Percentiles rank a stretch among this genome's conserved stretches.
These are phyloP conservation scores for Mycena vulgaris DNA, from an alignment of 768 basidiomycete species.

Conservation along the genomic window DNA sequence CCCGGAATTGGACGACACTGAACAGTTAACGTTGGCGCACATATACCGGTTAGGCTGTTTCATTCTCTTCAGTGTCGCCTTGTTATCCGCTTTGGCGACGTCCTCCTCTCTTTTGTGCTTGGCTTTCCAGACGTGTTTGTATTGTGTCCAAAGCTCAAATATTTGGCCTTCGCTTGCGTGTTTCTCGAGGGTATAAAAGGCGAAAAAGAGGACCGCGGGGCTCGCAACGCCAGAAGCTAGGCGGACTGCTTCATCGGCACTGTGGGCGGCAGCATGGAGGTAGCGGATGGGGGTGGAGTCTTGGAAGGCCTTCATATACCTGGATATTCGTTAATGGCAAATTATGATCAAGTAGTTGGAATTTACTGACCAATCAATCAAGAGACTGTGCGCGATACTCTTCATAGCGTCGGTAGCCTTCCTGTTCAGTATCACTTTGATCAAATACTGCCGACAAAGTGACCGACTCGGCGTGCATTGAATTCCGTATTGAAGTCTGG, in stretches of 20 bases:
- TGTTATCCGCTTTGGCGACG: neutral
- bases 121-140: neutral
- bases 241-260: conserved; percentile 6
- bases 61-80: conserved; percentile 27
- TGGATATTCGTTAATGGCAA: neutral
- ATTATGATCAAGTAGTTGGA: neutral
- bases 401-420: conserved; percentile 21
- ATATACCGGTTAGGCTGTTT: conserved; percentile 20
- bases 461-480: conserved; percentile 30
- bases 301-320: neutral
- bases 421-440: conserved; percentile 31
- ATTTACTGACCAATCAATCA: conserved; percentile 34
- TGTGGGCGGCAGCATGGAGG: conserved; percentile 37
- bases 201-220: conserved; percentile 5
- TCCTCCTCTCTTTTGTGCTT: neutral
- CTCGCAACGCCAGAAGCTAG: neutral
- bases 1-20: neutral
- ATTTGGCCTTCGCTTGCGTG: neutral
- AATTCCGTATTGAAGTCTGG: conserved; percentile 35
- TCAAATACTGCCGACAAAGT: conserved; percentile 30
- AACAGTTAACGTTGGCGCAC: conserved; percentile 1
- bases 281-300: conserved; percentile 24
- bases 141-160: neutral
- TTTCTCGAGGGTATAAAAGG: neutral
- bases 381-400: conserved; percentile 35